These are phyloP conservation scores for Emmonsiellopsis sp. DNA, from an alignment of 2,329 filamentous ascomycete genomes.

Conservation along the genomic window DNA sequence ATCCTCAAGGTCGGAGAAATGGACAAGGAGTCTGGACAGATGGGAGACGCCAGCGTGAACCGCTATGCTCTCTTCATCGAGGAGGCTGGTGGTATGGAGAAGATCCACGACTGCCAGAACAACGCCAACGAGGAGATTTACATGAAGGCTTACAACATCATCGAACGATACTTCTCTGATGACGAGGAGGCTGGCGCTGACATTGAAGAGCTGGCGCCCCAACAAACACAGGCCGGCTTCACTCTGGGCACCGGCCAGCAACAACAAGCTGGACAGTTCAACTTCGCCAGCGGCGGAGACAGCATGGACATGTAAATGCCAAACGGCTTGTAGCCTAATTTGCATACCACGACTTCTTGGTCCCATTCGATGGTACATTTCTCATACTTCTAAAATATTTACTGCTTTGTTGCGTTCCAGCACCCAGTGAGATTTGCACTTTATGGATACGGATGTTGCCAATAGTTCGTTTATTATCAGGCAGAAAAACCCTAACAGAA, in stretches of 20 bases:
- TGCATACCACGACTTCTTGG: not conserved
- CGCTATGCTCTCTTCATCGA: constrained; percentile 96
- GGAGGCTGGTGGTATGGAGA: constrained; percentile 98
- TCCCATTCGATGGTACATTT: too few relatives aligned
- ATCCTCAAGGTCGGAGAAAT: constrained; percentile 99
- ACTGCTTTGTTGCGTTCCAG: too few relatives aligned
- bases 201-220: constrained; percentile 70
- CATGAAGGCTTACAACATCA: constrained; percentile 99
- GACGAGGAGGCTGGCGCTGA: constrained; percentile 75
- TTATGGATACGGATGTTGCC: too few relatives aligned
- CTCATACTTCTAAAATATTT: too few relatives aligned
- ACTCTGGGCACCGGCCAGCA: constrained; percentile 56
- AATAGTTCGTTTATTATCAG: constrained; percentile 5
- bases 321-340: too few relatives aligned
- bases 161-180: constrained; percentile 99
- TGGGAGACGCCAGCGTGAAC: constrained; percentile 57
- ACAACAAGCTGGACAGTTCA: constrained; percentile 65
- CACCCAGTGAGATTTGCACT: too few relatives aligned
- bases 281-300: constrained; percentile 71
- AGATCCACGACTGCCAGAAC: constrained; percentile 99
- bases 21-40: constrained; percentile 75
- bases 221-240: constrained; percentile 66
- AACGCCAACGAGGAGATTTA: constrained; percentile 99
- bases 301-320: constrained; percentile 62
- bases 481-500: not conserved